Conservation (phyloP, 2,329 filamentous ascomycete species). For the Penicillium decumbens region DNA sequence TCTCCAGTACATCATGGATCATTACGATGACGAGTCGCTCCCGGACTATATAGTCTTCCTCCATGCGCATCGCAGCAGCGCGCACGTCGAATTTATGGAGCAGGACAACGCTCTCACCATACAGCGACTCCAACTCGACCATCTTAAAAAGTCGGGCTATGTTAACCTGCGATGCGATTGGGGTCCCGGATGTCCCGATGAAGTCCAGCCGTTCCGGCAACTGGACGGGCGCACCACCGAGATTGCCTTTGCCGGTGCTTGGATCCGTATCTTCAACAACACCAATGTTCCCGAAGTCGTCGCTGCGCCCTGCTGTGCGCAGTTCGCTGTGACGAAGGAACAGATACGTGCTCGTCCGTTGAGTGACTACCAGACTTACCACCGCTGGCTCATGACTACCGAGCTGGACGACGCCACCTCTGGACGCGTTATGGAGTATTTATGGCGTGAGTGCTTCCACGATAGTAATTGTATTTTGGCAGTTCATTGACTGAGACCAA, state of each 20-base stretch:
- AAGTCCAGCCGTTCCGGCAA: constrained; percentile 28
- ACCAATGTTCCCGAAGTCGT: constrained; percentile 47
- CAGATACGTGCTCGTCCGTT: constrained; percentile 48
- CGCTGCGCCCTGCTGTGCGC: constrained; percentile 58
- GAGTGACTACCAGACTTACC: constrained; percentile 52
- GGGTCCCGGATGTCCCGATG: constrained; percentile 33
- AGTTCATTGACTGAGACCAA: too few relatives aligned
- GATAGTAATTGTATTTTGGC: too few relatives aligned
- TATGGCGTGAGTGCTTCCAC: constrained; percentile 46
- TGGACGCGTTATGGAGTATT: constrained; percentile 59
- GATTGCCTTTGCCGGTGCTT: constrained; percentile 27
- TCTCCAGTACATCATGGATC: constrained; percentile 44
- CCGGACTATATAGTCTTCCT: constrained; percentile 53
- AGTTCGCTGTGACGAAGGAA: constrained; percentile 57
- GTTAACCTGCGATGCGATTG: constrained; percentile 54
- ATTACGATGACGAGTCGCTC: constrained; percentile 39
- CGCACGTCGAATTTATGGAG: constrained; percentile 52
- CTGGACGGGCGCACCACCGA: constrained; percentile 20
- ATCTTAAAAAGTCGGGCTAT: constrained; percentile 52
- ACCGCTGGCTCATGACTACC: constrained; percentile 56
- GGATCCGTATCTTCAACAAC: constrained; percentile 29
- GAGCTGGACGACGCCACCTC: constrained; percentile 52
- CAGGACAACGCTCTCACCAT: constrained; percentile 51
- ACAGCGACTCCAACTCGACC: constrained; percentile 45
- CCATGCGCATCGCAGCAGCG: constrained; percentile 50